Conservation (phyloP, 352 stramenopile genomes). For the Phytopythium vexans region DNA sequence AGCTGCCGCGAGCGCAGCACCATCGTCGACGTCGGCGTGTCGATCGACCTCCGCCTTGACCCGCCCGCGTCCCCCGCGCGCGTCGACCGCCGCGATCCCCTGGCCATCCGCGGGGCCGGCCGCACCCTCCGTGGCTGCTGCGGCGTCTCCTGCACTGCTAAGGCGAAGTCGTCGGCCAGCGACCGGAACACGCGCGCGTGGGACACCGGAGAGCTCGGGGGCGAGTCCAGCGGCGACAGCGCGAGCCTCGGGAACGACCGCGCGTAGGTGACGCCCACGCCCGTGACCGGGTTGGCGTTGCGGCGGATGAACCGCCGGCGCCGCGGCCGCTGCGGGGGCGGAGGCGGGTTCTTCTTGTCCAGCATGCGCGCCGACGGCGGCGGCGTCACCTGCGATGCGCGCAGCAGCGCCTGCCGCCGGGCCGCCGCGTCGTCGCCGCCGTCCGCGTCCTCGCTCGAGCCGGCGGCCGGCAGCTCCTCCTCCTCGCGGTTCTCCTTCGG, state of each 20-base stretch:
- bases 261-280: slow-evolving; percentile 21
- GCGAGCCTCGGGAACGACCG: slow-evolving; percentile 28
- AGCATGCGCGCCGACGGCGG: slow-evolving; percentile 65
- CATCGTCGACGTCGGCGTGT: slow-evolving; percentile 53
- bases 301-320: slow-evolving; percentile 10
- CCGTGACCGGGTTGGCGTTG: neutral
- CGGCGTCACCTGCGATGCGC: slow-evolving; percentile 53
- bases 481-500: slow-evolving; percentile 25
- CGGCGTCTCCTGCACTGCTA: slow-evolving; percentile 53
- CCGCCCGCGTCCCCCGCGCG: slow-evolving; percentile 28
- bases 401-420: slow-evolving; percentile 15
- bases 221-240: slow-evolving; percentile 34
- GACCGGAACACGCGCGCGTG: slow-evolving; percentile 54
- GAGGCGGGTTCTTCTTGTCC: slow-evolving; percentile 61
- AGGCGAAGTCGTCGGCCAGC: slow-evolving; percentile 59
- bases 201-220: slow-evolving; percentile 20
- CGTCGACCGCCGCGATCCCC: slow-evolving; percentile 32
- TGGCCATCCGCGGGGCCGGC: slow-evolving; percentile 44
- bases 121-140: slow-evolving; percentile 38
- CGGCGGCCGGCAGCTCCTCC: slow-evolving; percentile 17
- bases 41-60: slow-evolving; percentile 34
- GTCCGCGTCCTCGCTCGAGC: slow-evolving; percentile 19
- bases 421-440: slow-evolving; percentile 19
- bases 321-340: slow-evolving; percentile 37
- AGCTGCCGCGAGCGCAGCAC: slow-evolving; percentile 58